A percentile compares a stretch with the other conserved stretches of the same genome.
Evolutionary conservation across 148 eudicot species (phyloP).

Genomic region (Nepenthes mirabilis): DNA sequence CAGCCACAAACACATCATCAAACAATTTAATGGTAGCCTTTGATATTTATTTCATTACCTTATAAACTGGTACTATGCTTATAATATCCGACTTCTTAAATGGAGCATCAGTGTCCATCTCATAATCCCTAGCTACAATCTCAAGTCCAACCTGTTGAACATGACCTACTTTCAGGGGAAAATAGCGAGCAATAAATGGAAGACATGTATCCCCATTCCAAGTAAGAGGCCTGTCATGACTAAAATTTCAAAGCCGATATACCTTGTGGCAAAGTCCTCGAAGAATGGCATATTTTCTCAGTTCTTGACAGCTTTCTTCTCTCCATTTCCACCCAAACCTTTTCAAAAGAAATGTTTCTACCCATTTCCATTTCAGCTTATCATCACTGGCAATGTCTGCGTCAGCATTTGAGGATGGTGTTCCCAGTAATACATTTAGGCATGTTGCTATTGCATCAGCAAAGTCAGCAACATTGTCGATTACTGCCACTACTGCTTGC

Average conservation of each 20-base stretch:
- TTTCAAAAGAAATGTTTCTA: constrained; percentile 60
- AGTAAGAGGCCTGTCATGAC: not conserved
- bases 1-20: constrained; percentile 4
- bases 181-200: not conserved
- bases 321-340: constrained; percentile 83
- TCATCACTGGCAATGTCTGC: constrained; percentile 32
- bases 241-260: not conserved
- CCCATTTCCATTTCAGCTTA: constrained; percentile 73
- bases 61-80: constrained; percentile 79
- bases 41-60: constrained; percentile 30
- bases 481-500: constrained; percentile 70
- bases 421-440: constrained; percentile 76
- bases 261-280: constrained; percentile 98
- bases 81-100: constrained; percentile 69
- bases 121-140: constrained; percentile 83
- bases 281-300: constrained; percentile 79
- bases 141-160: constrained; percentile 74
- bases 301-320: constrained; percentile 39
- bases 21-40: not conserved
- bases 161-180: constrained; percentile 1
- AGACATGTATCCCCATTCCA: not conserved
- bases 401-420: constrained; percentile 32
- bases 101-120: constrained; percentile 59
- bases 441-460: constrained; percentile 69
- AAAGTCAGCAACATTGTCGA: constrained; percentile 38